phyloP scores from a whole-genome alignment of 176 grass and related monocot genomes.

The Microstegium vimineum region DNA sequence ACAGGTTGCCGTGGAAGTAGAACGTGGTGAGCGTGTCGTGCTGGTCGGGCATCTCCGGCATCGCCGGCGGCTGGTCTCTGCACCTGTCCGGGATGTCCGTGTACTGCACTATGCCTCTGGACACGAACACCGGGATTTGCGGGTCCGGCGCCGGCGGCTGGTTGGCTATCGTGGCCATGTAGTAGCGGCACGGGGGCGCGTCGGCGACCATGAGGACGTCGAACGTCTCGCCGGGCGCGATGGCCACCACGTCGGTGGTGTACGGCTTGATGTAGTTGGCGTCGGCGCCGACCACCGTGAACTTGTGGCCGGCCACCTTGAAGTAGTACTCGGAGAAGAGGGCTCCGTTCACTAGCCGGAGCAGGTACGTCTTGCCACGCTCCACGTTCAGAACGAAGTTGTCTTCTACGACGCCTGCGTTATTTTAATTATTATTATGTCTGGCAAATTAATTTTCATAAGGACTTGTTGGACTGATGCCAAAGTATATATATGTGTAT shows the following conservation, averaged over 20 bases:
- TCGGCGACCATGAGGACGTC: constrained; percentile 27
- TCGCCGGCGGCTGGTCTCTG: neutral
- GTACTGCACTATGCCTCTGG: neutral
- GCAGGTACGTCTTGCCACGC: constrained; percentile 1
- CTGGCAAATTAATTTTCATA: too few relatives aligned
- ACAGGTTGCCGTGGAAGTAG: constrained; percentile 23
- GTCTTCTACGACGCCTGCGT: constrained; percentile 8
- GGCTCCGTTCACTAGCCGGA: neutral
- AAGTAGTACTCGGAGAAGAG: constrained; percentile 19
- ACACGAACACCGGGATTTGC: constrained; percentile 1
- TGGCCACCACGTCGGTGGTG: neutral
- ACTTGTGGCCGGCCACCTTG: constrained; percentile 3
- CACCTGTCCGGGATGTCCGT: neutral
- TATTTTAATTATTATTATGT: neutral
- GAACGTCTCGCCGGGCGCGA: constrained; percentile 13
- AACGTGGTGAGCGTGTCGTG: neutral
- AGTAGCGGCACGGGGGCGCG: constrained; percentile 1
- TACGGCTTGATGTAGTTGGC: constrained; percentile 9
- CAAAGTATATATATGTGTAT: neutral
- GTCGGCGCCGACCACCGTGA: constrained; percentile 13
- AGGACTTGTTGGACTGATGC: too few relatives aligned
- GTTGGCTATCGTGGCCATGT: constrained; percentile 20
- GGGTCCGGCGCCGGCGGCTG: neutral
- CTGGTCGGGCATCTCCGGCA: constrained; percentile 7
- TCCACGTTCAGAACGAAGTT: constrained; percentile 42